Conservation (phyloP, 768 basidiomycete genomes). For the Panus rudis region DNA sequence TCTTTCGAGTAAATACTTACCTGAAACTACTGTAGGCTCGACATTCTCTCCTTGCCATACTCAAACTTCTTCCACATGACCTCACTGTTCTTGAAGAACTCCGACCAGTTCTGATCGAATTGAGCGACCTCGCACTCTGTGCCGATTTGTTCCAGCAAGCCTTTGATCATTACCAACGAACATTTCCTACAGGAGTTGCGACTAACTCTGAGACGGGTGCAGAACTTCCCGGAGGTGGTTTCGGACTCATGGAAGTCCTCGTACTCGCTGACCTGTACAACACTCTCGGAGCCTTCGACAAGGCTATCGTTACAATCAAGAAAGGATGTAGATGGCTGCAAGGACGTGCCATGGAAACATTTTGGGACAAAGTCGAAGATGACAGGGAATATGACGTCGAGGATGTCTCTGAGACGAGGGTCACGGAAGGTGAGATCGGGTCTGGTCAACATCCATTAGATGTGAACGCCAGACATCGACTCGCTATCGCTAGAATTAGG, state of each 20-base stretch:
- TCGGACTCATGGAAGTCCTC: constrained; percentile 64
- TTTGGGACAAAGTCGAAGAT: constrained; percentile 80
- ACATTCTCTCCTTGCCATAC: constrained; percentile 63
- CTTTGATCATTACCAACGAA: constrained; percentile 56
- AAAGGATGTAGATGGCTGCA: constrained; percentile 89
- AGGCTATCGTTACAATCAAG: constrained; percentile 62
- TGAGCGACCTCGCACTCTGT: constrained; percentile 59
- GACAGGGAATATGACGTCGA: constrained; percentile 80
- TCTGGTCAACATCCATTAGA: constrained; percentile 61
- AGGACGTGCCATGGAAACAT: constrained; percentile 59
- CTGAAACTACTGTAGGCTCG: too few relatives aligned
- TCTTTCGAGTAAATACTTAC: background rate
- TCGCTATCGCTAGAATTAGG: constrained; percentile 78
- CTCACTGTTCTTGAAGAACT: constrained; percentile 73
- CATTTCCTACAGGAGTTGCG: constrained; percentile 45
- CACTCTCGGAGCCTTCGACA: constrained; percentile 56
- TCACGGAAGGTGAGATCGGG: constrained; percentile 36
- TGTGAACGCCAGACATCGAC: constrained; percentile 71
- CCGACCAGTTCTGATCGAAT: constrained; percentile 68
- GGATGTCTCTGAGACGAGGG: constrained; percentile 20
- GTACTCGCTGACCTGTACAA: constrained; percentile 83
- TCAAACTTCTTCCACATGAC: constrained; percentile 75
- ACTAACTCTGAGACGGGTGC: constrained; percentile 17
- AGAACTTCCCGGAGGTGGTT: constrained; percentile 29
- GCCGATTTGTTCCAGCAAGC: constrained; percentile 65